Evolutionary conservation across 441 rosid species (phyloP), one percentile per base, ranked within the genome.

Genomic region (Populus hybrid): DNA sequence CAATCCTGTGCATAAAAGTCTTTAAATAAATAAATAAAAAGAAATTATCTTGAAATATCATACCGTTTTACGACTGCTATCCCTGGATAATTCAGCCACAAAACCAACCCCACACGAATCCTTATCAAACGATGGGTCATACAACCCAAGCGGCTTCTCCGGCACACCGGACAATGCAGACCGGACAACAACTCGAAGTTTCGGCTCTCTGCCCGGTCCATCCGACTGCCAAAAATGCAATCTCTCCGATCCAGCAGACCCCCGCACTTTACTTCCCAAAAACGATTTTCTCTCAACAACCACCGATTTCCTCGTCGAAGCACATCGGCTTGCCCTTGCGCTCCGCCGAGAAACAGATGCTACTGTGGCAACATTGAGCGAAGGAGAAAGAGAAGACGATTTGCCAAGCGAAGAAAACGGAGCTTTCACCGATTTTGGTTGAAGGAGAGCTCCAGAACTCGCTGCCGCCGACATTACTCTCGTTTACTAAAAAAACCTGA

Each of bases 101-200:
- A 97, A 97, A 68, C 99, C 99, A 65, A 97, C 99, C 61, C 99
- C 99, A 74, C 99, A 97, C 8, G 99, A 95, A 81, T 97, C 99
- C 87, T 95, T 97, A 82, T 97, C 99, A 63, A 86, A 90, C 12
- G 92, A 83, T 67, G 99, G 98, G 81, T 97, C 98, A 69, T 97
- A 97, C 0, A 97, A 92, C 46, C 99, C 99, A 0, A 95, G 92
- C n/a, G 98, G 98, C 88, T 97, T 95, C 87, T 91, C 98, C 50
- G 99, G 99, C 36, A 88, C 93, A 11, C 89, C 91, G 10, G 98
- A 97, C 80, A 97, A 88, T 73, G 97, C 86, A 3, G 97, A 89
- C 12, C 88, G 86, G 18, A 93, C 92, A 70, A 88, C 86, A 69
- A 91, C 84, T 35, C 89, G 87, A 21, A 95, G 97, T 84, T 90